Evolutionary conservation across 441 rosid species (phyloP), one percentile per base, ranked within the genome.

Genomic region (Eutrema salsugineum): DNA sequence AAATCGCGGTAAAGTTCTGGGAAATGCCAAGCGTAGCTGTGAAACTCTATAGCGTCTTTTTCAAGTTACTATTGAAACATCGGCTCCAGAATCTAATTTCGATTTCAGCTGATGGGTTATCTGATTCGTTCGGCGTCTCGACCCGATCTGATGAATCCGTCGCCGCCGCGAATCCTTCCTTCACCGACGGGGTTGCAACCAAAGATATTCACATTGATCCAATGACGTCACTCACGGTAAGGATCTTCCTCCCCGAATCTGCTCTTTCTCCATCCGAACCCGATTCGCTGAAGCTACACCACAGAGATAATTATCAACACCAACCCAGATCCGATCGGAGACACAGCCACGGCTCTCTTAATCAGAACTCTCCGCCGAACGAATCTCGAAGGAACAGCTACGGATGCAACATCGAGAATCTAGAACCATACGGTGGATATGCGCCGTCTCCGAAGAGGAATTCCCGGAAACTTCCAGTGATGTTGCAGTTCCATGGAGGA

Each of bases 121-220:
- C 74, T 22, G 72, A 77, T 66, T 50, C 87, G 1, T 88, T 83
- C 53, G 91, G 91, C 5, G 71, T 81, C 47, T 79, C 87, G 12
- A 86, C 87, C 33, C 88, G 91, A 19, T 81, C 83, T 40, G 88
- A 85, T 20, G 88, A 82, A 61, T 70, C 87, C 58, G 77, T 76
- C 19, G 75, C 84, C 40, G 76, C 89, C 15, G 76, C 80, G 51
- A 83, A 83, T 68, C 89, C 94, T 22, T 77, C 89, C 11, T 86
- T 86, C 79, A 64, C 72, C 47, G 89, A 83, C 63, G 94, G 91
- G 1, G 87, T 85, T 20, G 89, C 89, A 16, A 88, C 91, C 68
- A 88, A 88, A 79, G 91, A 88, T 68, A 80, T 88, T 66, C 93
- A 88, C 78, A 83, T 88, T 73, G 90, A 86, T 79, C 85, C 91